Evolutionary conservation across 768 basidiomycete species (phyloP), one percentile per base, ranked within the genome.

Genomic region (Suillus weaverae): DNA sequence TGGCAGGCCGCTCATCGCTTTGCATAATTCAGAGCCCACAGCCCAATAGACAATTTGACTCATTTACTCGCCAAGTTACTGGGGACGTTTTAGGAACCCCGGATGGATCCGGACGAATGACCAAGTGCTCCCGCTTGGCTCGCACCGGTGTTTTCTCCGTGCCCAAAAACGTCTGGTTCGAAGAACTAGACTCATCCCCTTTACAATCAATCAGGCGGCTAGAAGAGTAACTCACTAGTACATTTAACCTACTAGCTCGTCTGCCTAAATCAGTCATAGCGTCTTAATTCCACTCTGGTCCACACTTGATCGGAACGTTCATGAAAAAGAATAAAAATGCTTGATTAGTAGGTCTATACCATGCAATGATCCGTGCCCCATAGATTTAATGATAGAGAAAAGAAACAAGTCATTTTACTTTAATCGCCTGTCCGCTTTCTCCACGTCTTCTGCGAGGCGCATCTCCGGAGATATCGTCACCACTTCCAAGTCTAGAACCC

Each of bases 391-490:
- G 32, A 64, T 61, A 43, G 32, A 70, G 61, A 53, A 60, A 53
- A 64, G 18, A 39, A 48, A 59, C 41, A 13, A 26, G 56, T 76
- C 80, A 88, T 73, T 84, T 84, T 70, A 86, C 81, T 76, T 87
- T 87, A 63, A 81, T 81, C 66, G 81, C 77, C 64, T 70, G 82
- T 44, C 86, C 86, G 61, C 83, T 82, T 70, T 87, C 86, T 53
- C 88, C 75, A 64, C 86, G 81, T 71, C 86, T 81, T 69, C 85
- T 76, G 71, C 87, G 81, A 66, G 77, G 72, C 62, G 82, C 84
- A 64, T 81, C 80, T 62, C 81, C 80, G 67, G 72, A 66, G 43
- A 64, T 71, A 57, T 70, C 72, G 57, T 76, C 75, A 41, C 50
- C 60, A 62, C 70, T 69, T 44, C 68, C 72, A 60, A 71, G 79